A percentile compares a stretch with the other conserved stretches of the same genome.
These are phyloP conservation scores for Cladosporium oxysporum DNA, from an alignment of 2,329 filamentous ascomycete genomes.

Conservation along the genomic window DNA sequence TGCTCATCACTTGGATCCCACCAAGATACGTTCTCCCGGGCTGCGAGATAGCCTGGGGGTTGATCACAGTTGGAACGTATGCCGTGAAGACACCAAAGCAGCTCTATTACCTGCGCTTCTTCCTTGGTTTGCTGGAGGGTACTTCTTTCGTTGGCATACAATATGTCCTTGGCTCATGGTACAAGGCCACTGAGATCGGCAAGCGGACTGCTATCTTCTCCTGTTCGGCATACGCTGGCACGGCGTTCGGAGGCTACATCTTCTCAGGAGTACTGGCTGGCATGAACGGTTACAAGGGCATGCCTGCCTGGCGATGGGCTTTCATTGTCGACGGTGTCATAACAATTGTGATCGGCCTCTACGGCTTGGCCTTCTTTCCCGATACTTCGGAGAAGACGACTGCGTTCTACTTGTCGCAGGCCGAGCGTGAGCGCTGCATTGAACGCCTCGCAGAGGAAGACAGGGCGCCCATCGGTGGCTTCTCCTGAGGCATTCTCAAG, in stretches of 20 bases:
- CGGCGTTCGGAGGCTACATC: slow-evolving; percentile 23
- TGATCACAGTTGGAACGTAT: slow-evolving; percentile 43
- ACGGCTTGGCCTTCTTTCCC: slow-evolving; percentile 52
- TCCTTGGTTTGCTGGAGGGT: slow-evolving; percentile 37
- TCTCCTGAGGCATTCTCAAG: not conserved
- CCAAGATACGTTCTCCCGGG: slow-evolving; percentile 35
- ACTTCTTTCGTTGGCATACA: slow-evolving; percentile 27
- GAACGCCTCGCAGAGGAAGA: slow-evolving; percentile 5
- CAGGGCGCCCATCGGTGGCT: not conserved
- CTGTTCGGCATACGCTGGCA: slow-evolving; percentile 21
- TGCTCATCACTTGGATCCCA: slow-evolving; percentile 39
- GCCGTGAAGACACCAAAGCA: slow-evolving; percentile 43
- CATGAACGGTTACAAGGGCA: slow-evolving; percentile 44
- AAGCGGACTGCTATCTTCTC: slow-evolving; percentile 18
- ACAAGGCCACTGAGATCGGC: slow-evolving; percentile 20
- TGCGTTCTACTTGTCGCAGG: slow-evolving; percentile 45
- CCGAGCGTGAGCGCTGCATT: slow-evolving; percentile 3
- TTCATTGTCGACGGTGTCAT: slow-evolving; percentile 59
- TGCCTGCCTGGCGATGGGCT: slow-evolving; percentile 50
- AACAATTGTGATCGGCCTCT: slow-evolving; percentile 50
- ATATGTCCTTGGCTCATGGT: slow-evolving; percentile 24
- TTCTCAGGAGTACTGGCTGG: slow-evolving; percentile 27
- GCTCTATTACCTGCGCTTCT: slow-evolving; percentile 44
- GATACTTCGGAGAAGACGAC: slow-evolving; percentile 54
- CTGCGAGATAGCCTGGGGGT: slow-evolving; percentile 44